Conservation (phyloP, 2,329 filamentous ascomycete species). For the Epichloe aotearoae region DNA sequence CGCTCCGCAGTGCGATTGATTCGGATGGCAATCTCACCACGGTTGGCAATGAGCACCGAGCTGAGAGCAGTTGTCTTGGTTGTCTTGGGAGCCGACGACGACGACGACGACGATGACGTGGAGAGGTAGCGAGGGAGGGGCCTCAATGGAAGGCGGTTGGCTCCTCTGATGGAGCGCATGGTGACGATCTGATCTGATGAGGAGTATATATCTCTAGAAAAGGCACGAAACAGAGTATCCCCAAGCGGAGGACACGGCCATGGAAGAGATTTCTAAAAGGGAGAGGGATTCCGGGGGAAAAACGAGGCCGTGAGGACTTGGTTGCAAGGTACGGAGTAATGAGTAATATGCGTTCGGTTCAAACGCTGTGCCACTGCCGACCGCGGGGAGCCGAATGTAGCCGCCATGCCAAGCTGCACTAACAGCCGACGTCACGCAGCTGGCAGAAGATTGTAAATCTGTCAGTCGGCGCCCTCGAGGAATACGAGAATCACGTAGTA, state of each 20-base stretch:
- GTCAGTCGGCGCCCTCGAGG: too few species aligned
- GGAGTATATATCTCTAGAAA: constrained; percentile 1
- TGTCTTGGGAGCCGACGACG: constrained; percentile 18
- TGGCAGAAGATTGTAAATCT: too few species aligned
- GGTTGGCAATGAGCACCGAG: constrained; percentile 89
- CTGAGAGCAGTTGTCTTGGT: constrained; percentile 41
- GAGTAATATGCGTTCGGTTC: background rate
- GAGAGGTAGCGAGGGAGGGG: constrained; percentile 27
- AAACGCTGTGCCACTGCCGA: constrained; percentile 4
- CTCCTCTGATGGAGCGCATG: constrained; percentile 44
- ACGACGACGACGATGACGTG: constrained; percentile 3
- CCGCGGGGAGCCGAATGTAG: constrained; percentile 23
- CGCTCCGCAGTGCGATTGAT: constrained; percentile 79
- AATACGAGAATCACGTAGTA: too few species aligned
- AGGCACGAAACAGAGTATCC: constrained; percentile 3
- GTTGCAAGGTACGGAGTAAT: too few species aligned
- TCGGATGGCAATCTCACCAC: constrained; percentile 90
- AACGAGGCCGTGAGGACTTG: background rate
- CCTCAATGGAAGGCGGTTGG: constrained; percentile 34
- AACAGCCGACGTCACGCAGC: too few species aligned
- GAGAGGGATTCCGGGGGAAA: background rate
- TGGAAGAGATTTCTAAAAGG: background rate
- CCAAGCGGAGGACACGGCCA: constrained; percentile 1
- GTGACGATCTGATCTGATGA: constrained; percentile 8
- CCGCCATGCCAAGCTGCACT: constrained; percentile 6